A percentile compares a stretch with the other conserved stretches of the same genome.
Conservation (phyloP, 495 filamentous ascomycete genomes). For the Lichenothelia convexa region DNA sequence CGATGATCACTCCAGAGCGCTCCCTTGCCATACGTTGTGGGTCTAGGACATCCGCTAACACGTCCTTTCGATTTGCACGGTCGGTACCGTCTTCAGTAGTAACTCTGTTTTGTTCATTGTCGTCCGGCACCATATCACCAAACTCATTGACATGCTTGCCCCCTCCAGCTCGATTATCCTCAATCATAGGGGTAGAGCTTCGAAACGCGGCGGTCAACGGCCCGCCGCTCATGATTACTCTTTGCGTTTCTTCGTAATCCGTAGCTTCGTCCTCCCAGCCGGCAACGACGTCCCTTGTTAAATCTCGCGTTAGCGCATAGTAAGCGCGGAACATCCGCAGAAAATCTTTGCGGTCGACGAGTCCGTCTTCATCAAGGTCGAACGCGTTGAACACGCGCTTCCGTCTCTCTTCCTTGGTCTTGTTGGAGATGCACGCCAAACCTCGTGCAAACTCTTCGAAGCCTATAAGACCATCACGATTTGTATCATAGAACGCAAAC, state of each 20-base stretch:
- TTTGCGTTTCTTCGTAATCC: no score
- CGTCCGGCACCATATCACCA: no score
- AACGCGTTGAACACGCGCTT: constrained; percentile 71
- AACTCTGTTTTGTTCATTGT: no score
- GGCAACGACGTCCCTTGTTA: constrained; percentile 68
- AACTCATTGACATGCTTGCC: no score
- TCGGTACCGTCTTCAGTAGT: no score
- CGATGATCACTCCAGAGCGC: no score
- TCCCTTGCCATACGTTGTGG: no score
- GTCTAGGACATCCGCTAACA: no score
- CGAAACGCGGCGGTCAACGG: constrained; percentile 59
- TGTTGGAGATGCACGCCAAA: constrained; percentile 63
- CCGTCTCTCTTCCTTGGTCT: constrained; percentile 43
- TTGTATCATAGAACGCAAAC: constrained; percentile 90
- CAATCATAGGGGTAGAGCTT: constrained; percentile 42
- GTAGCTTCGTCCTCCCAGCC: constrained; percentile 52
- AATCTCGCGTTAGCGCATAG: constrained; percentile 68
- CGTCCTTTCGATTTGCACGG: no score
- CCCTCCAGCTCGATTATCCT: constrained; percentile 36
- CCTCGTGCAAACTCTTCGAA: constrained; percentile 82
- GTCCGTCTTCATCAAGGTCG: constrained; percentile 82
- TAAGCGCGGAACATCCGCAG: constrained; percentile 79
- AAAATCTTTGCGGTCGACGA: constrained; percentile 72
- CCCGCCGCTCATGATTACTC: constrained; percentile 53
- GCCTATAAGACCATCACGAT: constrained; percentile 75